phyloP scores from a whole-genome alignment of 306 rosid species.

The Vigna reflexopilosa region DNA sequence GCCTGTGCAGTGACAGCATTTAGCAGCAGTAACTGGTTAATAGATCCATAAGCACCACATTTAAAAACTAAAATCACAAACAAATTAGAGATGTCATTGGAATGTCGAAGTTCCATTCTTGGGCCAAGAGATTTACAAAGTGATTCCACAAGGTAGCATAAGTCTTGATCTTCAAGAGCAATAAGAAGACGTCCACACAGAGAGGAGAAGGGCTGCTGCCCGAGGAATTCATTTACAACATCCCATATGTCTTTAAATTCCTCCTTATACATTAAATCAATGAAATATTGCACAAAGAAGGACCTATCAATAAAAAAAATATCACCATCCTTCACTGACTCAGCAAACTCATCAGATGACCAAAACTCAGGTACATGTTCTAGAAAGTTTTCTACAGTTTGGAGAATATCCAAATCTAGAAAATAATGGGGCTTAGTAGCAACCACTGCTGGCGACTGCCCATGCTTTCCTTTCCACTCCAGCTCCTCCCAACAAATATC shows the following conservation, averaged over 20 bases:
- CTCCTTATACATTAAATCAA: slow-evolving; percentile 74
- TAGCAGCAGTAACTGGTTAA: slow-evolving; percentile 72
- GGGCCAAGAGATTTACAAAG: slow-evolving; percentile 61
- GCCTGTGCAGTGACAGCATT: slow-evolving; percentile 71
- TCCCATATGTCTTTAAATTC: slow-evolving; percentile 73
- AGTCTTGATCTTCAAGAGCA: slow-evolving; percentile 75
- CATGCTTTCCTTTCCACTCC: slow-evolving; percentile 98
- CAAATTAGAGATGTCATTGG: slow-evolving; percentile 49
- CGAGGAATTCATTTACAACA: slow-evolving; percentile 62
- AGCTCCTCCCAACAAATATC: slow-evolving; percentile 97
- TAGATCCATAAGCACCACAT: slow-evolving; percentile 60
- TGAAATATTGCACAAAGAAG: slow-evolving; percentile 68
- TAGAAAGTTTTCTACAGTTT: slow-evolving; percentile 77
- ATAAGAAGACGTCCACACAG: slow-evolving; percentile 83
- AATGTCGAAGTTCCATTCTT: slow-evolving; percentile 48
- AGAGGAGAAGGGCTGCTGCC: slow-evolving; percentile 73
- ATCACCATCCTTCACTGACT: slow-evolving; percentile 85
- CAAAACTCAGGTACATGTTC: slow-evolving; percentile 90
- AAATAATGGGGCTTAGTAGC: slow-evolving; percentile 96
- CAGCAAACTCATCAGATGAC: slow-evolving; percentile 82
- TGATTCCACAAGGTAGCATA: slow-evolving; percentile 60
- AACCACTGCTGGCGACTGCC: slow-evolving; percentile 96
- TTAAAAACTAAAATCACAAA: slow-evolving; percentile 73
- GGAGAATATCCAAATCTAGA: slow-evolving; percentile 81
- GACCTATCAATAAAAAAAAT: slow-evolving; percentile 70